Evolutionary conservation across 768 basidiomycete genomes (phyloP).

Genomic region (Leccinum uliginosum): DNA sequence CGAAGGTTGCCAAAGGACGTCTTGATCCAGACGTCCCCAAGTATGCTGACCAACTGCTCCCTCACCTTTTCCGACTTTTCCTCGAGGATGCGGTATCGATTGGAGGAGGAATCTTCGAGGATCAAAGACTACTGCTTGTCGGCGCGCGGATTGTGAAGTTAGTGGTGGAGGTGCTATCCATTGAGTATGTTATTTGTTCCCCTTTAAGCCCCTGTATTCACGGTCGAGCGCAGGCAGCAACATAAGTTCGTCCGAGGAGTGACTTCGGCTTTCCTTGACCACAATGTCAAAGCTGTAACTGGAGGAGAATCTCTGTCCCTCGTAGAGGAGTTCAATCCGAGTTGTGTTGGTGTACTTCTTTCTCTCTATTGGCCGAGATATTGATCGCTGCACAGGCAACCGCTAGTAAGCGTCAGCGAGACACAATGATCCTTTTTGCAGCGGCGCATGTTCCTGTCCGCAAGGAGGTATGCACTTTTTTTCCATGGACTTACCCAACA

Average conservation of each 20-base stretch:
- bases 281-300: constrained; percentile 45
- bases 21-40: constrained; percentile 72
- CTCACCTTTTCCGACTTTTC: constrained; percentile 64
- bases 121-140: constrained; percentile 34
- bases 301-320: constrained; percentile 47
- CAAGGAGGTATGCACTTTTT: constrained; percentile 49
- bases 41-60: constrained; percentile 74
- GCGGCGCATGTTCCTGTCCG: constrained; percentile 60
- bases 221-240: constrained; percentile 47
- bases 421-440: constrained; percentile 63
- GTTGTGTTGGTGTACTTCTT: constrained; percentile 39
- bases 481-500: not conserved
- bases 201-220: constrained; percentile 1
- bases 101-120: constrained; percentile 27
- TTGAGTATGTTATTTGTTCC: constrained; percentile 50
- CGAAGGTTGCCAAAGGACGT: constrained; percentile 40
- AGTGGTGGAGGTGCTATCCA: constrained; percentile 58
- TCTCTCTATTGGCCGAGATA: not conserved
- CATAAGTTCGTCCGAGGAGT: constrained; percentile 47
- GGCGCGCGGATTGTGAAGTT: constrained; percentile 65
- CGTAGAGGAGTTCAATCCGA: constrained; percentile 40
- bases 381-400: constrained; percentile 11
- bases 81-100: constrained; percentile 36
- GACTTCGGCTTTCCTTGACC: constrained; percentile 36
- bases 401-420: constrained; percentile 42